Base-by-base conservation (phyloP, 1,284 basidiomycete genomes). In the Trametes pubescens region DNA sequence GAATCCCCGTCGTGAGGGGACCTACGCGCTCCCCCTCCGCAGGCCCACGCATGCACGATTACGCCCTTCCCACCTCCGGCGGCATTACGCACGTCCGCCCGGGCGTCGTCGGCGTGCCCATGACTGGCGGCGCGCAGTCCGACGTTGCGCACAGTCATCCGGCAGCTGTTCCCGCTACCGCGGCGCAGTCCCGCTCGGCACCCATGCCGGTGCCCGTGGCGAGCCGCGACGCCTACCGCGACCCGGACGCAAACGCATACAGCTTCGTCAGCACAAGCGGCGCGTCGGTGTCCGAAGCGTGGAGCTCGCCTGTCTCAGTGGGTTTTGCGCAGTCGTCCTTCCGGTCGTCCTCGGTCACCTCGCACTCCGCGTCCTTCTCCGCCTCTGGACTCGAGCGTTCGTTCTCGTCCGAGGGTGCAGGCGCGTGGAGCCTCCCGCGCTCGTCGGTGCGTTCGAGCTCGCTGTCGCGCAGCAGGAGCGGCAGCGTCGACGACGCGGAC, bases 41-140 rank as follows among this genome's bases (percentile, higher is more conserved):
- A 18, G 86, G 86, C 1, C 88, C 89, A 4, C 81, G 86, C 43
- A 76, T 91, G 72, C 87, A 90, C 67, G 85, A 91, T 72, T 91
- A 89, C 71, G 70, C 84, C 22, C 74, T 89, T 51, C 80, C 82
- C 4, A 68, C 74, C 18, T 69, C 76, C 13, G 77, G 78, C 54
- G 75, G 78, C 38, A 77, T 87, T 53, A 85, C 85, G 3, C 86
- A 86, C 51, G 75, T 89, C 14, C 79, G 85, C 37, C 88, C 87
- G 22, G 87, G 87, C n/a, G 74, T 88, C 14, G 71, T 88, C 35
- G 83, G 82, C 32, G 81, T 88, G 10, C 75, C 82, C 16, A 81
- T 77, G 2, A 51, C 26, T 32, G 66, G 68, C 7, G 66, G 69
- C 11, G 62, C 55, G 16, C 54, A 61, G 51, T 24, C 55, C 18